These are phyloP conservation scores for Blastobotrys elegans DNA, from an alignment of 1,139 yeast genomes.

Conservation along the genomic window DNA sequence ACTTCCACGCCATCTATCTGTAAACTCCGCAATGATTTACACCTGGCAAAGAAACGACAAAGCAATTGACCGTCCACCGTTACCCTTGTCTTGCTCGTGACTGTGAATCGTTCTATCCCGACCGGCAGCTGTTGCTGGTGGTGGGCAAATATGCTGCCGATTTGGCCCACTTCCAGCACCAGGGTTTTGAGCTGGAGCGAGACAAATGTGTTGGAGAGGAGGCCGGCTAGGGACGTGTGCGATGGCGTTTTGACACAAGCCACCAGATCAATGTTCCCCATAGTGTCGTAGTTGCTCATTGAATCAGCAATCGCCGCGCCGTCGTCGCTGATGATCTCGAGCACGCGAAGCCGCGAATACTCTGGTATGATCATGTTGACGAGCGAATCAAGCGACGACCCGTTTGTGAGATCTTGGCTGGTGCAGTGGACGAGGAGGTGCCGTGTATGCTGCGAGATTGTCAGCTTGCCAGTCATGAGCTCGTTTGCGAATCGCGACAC, in stretches of 20 bases:
- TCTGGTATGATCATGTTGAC: slow-evolving; percentile 2
- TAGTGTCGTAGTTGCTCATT: slow-evolving; percentile 2
- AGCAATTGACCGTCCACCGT: neutral
- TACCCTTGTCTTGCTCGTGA: neutral
- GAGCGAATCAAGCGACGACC: neutral
- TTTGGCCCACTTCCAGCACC: neutral
- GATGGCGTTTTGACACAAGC: neutral
- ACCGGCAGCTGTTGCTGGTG: neutral
- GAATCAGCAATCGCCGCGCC: neutral
- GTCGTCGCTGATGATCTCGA: neutral
- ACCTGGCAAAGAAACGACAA: neutral
- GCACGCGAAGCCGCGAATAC: neutral
- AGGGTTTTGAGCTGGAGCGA: neutral
- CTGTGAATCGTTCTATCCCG: neutral
- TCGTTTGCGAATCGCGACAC: slow-evolving; percentile 1
- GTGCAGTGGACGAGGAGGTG: neutral
- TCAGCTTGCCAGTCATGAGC: neutral
- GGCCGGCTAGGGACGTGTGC: neutral
- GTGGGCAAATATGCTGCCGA: neutral
- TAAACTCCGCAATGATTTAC: neutral
- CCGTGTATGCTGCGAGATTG: neutral
- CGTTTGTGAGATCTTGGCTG: neutral
- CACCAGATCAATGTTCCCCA: slow-evolving; percentile 1
- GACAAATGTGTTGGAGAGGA: neutral
- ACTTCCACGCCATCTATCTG: neutral